These are phyloP conservation scores for Calonectria pseudoreteaudii DNA, from an alignment of 2,329 filamentous ascomycete genomes.

Conservation along the genomic window DNA sequence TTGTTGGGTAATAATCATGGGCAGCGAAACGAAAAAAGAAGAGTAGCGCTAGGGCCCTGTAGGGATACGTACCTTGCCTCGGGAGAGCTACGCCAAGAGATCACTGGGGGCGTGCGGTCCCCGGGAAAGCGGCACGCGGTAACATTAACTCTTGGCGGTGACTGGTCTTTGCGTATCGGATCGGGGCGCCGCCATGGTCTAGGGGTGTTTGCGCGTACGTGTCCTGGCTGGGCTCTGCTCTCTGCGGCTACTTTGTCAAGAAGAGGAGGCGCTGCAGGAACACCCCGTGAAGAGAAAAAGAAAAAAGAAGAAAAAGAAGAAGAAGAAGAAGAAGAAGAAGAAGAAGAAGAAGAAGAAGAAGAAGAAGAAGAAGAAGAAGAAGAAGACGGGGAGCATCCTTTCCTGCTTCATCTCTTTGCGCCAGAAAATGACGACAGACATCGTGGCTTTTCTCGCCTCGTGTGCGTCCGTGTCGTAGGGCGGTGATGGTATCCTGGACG, in stretches of 20 bases:
- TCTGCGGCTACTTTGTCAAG: neutral
- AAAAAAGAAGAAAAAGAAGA: too few species aligned
- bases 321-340: too few species aligned
- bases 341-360: neutral
- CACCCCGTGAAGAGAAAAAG: neutral
- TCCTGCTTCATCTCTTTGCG: neutral
- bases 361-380: neutral
- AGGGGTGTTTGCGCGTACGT: neutral
- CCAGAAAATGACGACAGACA: neutral
- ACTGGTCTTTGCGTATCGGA: constrained; percentile 12
- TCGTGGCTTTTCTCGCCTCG: neutral
- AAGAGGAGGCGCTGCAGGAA: neutral
- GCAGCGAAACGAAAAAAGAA: neutral
- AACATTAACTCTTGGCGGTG: constrained; percentile 3
- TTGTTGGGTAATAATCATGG: neutral
- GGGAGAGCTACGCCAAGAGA: constrained; percentile 8
- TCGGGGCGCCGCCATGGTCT: neutral
- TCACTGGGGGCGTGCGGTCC: neutral
- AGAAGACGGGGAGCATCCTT: too few species aligned
- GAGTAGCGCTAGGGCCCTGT: neutral
- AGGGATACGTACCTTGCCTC: neutral
- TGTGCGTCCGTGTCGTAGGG: neutral
- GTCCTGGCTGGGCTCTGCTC: neutral
- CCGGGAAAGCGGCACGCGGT: constrained; percentile 19
- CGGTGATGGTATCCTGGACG: neutral